Evolutionary conservation across 768 basidiomycete genomes (phyloP), one percentile per base, ranked within the genome.

Genomic region (Lanmaoa pseudosensibilis): DNA sequence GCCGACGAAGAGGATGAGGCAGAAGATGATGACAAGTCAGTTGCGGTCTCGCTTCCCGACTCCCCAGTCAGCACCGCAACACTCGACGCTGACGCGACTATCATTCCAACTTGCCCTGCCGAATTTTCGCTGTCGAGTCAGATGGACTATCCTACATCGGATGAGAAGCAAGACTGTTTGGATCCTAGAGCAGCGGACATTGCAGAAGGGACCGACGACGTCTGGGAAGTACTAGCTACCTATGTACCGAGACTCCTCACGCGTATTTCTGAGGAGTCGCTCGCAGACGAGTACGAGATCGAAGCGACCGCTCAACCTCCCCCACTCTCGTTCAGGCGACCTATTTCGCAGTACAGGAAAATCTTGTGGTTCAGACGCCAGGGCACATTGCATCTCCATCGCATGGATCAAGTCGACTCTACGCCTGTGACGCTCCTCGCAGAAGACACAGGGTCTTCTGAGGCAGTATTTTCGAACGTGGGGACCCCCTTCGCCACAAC

Each of bases 191-290:
- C 8, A 2, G 15, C 32, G 4, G 37, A 33, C 13, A 5, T 9
- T 18, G 51, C n/a, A 25, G 48, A 52, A 12, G 41, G 37, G 18
- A 21, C 10, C 11, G 32, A 33, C 21, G 23, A 34, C 8, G 38
- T 46, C 38, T 61, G 50, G 47, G 11, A 56, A 16, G 51, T 41
- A 27, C 46, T 61, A 15, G 33, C 43, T 27, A 4, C 23, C 18
- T 19, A 57, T 46, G 30, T 50, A 12, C 51, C 60, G 4, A 50
- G 30, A 39, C 44, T 43, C 19, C 60, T 62, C 38, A 30, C 30
- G 1, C 18, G 21, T 16, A 62, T 61, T 30, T 37, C 60, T 13
- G 54, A 62, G 36, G 60, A 57, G 46, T 52, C 54, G 11, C 38
- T 57, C 1, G 50, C 46, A 9, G 50, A 50, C 6, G 55, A 52